Evolutionary conservation across 257 asterid genomes (phyloP), one percentile per base, ranked within the genome.

Genomic region (Marsdenia floribunda): DNA sequence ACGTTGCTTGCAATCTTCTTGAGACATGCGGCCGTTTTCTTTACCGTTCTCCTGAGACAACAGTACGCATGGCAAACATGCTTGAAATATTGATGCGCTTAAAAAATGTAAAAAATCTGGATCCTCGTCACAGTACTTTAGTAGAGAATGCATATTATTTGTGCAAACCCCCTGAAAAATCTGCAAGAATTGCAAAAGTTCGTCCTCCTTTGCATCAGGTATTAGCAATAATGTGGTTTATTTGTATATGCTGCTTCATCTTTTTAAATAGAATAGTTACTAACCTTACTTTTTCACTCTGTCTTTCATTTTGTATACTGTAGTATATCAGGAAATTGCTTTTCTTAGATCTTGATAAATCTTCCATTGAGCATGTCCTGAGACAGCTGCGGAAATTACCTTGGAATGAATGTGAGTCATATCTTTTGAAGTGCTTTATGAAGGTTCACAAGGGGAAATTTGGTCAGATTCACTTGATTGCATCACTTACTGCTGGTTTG

Each of bases 1-100:
- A 95, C 74, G 98, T 90, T 53, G 98, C 98, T 68, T 95, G 98
- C 91, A 95, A 95, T 88, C 99, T 95, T 76, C 96, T 95, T 63
- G 99, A 95, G 91, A 95, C 97, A 8, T 92, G 99, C 82, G 99
- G 99, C 66, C 99, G 97, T 78, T 95, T 87, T 84, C 96, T 95
- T 66, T 92, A 90, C 83, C 98, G 99, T 61, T 89, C 99, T 78
- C 96, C 97, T 64, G 98, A 95, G 83, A 95, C 98, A 65, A 78
- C 89, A 65, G 79, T 92, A 44, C 97, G 99, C 70, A 95, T 95
- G 98, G 86, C 97, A 19, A 95, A 93, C 88, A 95, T 95, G 99
- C 85, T 95, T 81, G 98, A 95, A 86, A 88, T 92, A 87, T 84
- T 95, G 80, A 95, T 95, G 98, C 98, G 99, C 71, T 80, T 95